phyloP scores from a whole-genome alignment of 176 grass and related monocot genomes.

The Cocos nucifera region DNA sequence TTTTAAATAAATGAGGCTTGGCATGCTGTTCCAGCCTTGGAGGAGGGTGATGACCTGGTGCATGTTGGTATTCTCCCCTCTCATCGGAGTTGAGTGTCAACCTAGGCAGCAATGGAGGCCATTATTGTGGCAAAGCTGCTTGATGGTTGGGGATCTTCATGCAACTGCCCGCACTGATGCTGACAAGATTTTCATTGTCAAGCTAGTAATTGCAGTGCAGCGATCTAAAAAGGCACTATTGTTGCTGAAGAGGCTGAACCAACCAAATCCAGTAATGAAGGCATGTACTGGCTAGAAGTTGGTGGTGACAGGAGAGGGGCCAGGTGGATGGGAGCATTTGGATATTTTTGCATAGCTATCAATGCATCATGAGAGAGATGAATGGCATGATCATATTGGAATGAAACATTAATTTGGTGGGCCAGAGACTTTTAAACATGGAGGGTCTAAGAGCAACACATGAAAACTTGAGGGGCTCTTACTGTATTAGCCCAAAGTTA shows the following conservation, averaged over 20 bases:
- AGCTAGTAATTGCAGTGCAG: slow-evolving; percentile 55
- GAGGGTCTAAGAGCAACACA: too few relatives aligned
- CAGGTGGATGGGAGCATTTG: not conserved
- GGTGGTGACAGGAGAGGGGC: not conserved
- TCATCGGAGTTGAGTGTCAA: not conserved
- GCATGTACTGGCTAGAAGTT: not conserved
- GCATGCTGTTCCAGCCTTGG: too few relatives aligned
- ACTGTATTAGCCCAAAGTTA: not conserved
- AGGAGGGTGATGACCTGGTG: not conserved
- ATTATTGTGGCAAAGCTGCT: slow-evolving; percentile 45
- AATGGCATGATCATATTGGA: too few relatives aligned
- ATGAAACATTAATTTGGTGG: too few relatives aligned
- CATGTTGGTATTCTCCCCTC: slow-evolving; percentile 36
- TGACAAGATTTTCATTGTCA: slow-evolving; percentile 20
- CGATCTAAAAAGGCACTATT: slow-evolving; percentile 78
- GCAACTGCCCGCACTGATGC: slow-evolving; percentile 1
- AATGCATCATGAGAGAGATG: too few relatives aligned
- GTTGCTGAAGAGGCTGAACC: slow-evolving; percentile 62
- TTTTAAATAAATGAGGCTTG: too few relatives aligned
- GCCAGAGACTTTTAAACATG: too few relatives aligned
- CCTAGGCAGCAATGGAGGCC: slow-evolving; percentile 5
- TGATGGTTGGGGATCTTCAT: slow-evolving; percentile 27
- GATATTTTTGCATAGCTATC: too few relatives aligned
- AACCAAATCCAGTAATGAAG: slow-evolving; percentile 9
- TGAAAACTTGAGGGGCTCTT: too few relatives aligned